Percentiles rank a stretch among this genome's conserved stretches.
Conservation (phyloP, 768 basidiomycete genomes). For the Lactarius tabidus region DNA sequence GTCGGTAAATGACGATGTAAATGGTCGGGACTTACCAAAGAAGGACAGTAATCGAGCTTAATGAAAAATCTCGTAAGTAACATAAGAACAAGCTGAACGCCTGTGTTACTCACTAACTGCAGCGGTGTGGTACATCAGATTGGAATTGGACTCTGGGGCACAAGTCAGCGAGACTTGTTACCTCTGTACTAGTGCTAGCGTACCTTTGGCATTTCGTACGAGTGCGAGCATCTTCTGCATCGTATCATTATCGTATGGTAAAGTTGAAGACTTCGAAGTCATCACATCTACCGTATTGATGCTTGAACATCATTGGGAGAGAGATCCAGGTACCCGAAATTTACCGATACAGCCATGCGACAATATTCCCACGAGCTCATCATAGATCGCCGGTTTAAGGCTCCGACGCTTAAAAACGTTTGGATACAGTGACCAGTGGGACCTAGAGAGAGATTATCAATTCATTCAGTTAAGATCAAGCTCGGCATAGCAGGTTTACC, state of each 20-base stretch:
- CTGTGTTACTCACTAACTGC: neutral
- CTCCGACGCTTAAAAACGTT: neutral
- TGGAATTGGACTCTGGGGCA: neutral
- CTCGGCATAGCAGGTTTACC: constrained; percentile 16
- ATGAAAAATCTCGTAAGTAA: neutral
- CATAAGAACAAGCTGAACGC: neutral
- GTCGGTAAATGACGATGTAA: neutral
- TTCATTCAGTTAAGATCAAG: constrained; percentile 8
- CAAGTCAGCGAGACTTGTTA: neutral
- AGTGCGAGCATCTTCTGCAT: neutral
- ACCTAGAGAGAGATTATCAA: neutral
- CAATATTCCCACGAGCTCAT: constrained; percentile 33
- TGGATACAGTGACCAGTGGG: neutral
- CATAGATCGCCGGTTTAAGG: constrained; percentile 20
- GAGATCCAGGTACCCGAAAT: neutral
- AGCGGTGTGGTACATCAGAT: neutral
- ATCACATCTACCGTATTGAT: neutral
- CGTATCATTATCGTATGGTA: neutral
- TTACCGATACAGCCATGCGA: constrained; percentile 35
- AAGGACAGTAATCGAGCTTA: neutral
- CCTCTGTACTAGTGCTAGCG: no score
- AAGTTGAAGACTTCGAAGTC: neutral
- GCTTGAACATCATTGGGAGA: neutral
- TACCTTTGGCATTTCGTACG: neutral
- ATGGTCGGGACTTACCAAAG: neutral